These are phyloP conservation scores for Microcyclospora tardicrescens DNA, from an alignment of 2,329 filamentous ascomycete species.

Conservation along the genomic window DNA sequence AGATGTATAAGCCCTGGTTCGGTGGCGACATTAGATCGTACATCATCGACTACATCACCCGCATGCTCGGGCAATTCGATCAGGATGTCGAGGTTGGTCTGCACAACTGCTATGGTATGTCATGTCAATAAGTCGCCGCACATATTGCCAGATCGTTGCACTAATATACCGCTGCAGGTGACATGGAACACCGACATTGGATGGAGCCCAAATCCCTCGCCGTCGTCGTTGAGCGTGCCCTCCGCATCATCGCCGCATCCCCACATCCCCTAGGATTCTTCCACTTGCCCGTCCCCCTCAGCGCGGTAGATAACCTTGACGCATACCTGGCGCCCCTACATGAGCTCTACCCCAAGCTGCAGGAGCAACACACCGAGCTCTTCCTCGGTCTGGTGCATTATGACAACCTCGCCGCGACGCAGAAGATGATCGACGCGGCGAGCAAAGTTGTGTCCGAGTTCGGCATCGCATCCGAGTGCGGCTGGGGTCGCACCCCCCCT, in stretches of 20 bases:
- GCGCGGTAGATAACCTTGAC: constrained; percentile 21
- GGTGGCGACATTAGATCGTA: constrained; percentile 21
- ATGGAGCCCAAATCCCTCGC: constrained; percentile 28
- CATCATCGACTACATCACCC: constrained; percentile 22
- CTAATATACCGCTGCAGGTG: constrained; percentile 12
- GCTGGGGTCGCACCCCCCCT: constrained; percentile 24
- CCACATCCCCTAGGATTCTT: constrained; percentile 27
- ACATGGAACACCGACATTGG: constrained; percentile 32
- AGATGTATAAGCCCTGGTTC: constrained; percentile 24
- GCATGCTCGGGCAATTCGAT: constrained; percentile 22
- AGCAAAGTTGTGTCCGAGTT: constrained; percentile 22
- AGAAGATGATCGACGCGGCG: constrained; percentile 26
- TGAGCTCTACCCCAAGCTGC: constrained; percentile 16
- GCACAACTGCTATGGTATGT: constrained; percentile 36
- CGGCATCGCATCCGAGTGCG: constrained; percentile 32
- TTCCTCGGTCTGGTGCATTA: constrained; percentile 31
- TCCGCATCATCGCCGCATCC: constrained; percentile 17
- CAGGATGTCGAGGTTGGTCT: constrained; percentile 30
- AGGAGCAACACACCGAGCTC: constrained; percentile 23
- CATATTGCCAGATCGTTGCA: background rate
- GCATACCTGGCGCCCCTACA: constrained; percentile 29
- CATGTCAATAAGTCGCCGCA: background rate
- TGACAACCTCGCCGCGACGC: constrained; percentile 27
- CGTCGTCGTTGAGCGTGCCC: constrained; percentile 25
- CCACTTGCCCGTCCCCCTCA: constrained; percentile 33